Evolutionary conservation across 768 basidiomycete species (phyloP).

Genomic region (Lactarius tabidus): DNA sequence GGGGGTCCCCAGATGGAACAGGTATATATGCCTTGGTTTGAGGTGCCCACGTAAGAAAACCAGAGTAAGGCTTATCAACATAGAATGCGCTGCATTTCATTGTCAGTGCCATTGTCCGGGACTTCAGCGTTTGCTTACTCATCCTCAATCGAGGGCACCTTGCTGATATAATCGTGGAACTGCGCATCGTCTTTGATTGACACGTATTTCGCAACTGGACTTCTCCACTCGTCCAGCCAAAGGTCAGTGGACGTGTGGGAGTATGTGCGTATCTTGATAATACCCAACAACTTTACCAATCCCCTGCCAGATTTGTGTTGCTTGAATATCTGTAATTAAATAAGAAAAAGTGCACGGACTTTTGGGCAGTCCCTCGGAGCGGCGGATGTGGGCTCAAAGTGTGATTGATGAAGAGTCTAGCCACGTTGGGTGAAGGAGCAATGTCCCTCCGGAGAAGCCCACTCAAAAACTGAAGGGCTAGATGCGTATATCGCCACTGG

Average conservation of each 20-base stretch:
- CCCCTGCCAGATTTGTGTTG: slow-evolving; percentile 41
- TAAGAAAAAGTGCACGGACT: slow-evolving; percentile 37
- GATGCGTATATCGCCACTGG: slow-evolving; percentile 82
- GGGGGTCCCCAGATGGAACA: slow-evolving; percentile 35
- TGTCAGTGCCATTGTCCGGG: background rate
- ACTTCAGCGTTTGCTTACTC: slow-evolving; percentile 14
- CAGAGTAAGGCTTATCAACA: slow-evolving; percentile 71
- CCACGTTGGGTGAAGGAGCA: slow-evolving; percentile 47
- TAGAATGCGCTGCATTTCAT: slow-evolving; percentile 40
- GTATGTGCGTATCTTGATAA: slow-evolving; percentile 74
- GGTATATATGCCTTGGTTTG: slow-evolving; percentile 57
- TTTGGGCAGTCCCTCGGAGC: slow-evolving; percentile 61
- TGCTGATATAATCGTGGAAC: slow-evolving; percentile 45
- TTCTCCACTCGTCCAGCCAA: slow-evolving; percentile 71
- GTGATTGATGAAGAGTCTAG: slow-evolving; percentile 61
- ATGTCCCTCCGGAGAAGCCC: slow-evolving; percentile 62
- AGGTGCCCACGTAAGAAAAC: slow-evolving; percentile 72
- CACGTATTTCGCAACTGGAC: slow-evolving; percentile 51
- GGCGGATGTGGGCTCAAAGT: slow-evolving; percentile 67
- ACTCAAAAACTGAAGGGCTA: slow-evolving; percentile 57
- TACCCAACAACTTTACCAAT: slow-evolving; percentile 58
- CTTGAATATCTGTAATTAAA: slow-evolving; percentile 3
- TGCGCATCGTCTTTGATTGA: slow-evolving; percentile 43
- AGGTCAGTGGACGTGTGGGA: slow-evolving; percentile 58
- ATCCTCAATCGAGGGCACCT: slow-evolving; percentile 18